A percentile compares a stretch with the other conserved stretches of the same genome.
Evolutionary conservation across 805 yeast species (phyloP).

Genomic region (Torulaspora indica): DNA sequence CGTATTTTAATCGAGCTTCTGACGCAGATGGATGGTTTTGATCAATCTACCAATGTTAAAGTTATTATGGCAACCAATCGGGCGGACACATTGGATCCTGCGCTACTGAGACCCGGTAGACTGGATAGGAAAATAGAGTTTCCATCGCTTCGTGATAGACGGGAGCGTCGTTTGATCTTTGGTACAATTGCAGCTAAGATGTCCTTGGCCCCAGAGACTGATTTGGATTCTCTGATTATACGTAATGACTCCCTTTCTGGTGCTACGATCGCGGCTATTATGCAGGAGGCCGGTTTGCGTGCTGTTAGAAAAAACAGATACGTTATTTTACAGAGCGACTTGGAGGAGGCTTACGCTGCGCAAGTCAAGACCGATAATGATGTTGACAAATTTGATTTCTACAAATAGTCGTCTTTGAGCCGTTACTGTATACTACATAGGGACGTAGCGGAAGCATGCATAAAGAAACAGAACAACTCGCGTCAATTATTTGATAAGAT

Average conservation of each 20-base stretch:
- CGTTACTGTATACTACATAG: conserved; percentile 11
- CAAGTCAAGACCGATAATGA: conserved; percentile 96
- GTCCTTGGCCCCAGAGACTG: conserved; percentile 98
- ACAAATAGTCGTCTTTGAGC: conserved; percentile 49
- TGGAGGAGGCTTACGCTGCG: conserved; percentile 95
- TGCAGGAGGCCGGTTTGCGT: conserved; percentile 99
- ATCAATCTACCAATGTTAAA: conserved; percentile 89
- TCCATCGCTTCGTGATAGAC: conserved; percentile 91
- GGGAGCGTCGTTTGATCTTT: conserved; percentile 95
- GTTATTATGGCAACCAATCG: conserved; percentile 99
- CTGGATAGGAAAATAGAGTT: conserved; percentile 97
- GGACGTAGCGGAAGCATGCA: conserved; percentile 8
- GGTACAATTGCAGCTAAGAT: conserved; percentile 93
- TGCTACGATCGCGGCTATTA: conserved; percentile 95
- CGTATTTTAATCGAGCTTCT: conserved; percentile 91
- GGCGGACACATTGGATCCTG: conserved; percentile 99
- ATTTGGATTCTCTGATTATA: conserved; percentile 86
- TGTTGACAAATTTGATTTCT: conserved; percentile 96
- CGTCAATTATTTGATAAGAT: neutral
- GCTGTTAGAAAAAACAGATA: conserved; percentile 98
- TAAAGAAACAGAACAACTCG: neutral
- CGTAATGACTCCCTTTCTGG: conserved; percentile 97
- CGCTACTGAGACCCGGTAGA: conserved; percentile 96
- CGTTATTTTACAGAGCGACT: conserved; percentile 90
- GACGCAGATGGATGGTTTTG: conserved; percentile 99